phyloP scores from a whole-genome alignment of 257 asterid species.

The Buddleja alternifolia region DNA sequence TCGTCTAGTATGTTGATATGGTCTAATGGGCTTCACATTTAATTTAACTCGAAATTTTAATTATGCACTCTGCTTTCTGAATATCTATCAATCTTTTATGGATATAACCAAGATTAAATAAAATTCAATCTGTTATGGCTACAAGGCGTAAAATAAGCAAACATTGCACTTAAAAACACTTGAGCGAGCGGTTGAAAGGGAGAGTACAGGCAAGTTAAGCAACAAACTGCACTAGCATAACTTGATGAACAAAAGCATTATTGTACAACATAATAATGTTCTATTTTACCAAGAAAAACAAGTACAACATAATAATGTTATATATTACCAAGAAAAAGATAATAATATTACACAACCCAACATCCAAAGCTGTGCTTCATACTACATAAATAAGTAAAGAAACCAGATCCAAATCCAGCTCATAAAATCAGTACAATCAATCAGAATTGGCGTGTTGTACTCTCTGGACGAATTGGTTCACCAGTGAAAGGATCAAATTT shows the following conservation, averaged over 20 bases:
- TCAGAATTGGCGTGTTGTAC: conserved; percentile 37
- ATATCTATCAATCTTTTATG: too few relatives aligned
- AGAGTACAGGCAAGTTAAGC: background rate
- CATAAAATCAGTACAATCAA: background rate
- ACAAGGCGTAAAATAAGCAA: too few relatives aligned
- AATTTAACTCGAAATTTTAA: background rate
- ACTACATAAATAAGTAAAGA: background rate
- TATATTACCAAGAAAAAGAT: background rate
- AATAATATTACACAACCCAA: background rate
- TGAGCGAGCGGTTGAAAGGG: too few relatives aligned
- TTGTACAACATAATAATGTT: background rate
- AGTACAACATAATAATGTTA: background rate
- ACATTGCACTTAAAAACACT: too few relatives aligned
- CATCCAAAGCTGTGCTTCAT: background rate
- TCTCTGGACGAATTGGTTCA: conserved; percentile 66
- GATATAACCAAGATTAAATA: too few relatives aligned
- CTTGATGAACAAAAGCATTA: background rate
- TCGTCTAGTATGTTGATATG: background rate
- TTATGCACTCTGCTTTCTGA: too few relatives aligned
- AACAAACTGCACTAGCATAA: background rate
- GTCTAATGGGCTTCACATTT: background rate
- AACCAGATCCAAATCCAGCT: background rate
- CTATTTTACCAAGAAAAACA: background rate
- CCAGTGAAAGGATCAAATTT: conserved; percentile 96
- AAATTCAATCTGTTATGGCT: too few relatives aligned